Conservation (phyloP, 768 basidiomycete genomes). For the Kwoniella pini region DNA sequence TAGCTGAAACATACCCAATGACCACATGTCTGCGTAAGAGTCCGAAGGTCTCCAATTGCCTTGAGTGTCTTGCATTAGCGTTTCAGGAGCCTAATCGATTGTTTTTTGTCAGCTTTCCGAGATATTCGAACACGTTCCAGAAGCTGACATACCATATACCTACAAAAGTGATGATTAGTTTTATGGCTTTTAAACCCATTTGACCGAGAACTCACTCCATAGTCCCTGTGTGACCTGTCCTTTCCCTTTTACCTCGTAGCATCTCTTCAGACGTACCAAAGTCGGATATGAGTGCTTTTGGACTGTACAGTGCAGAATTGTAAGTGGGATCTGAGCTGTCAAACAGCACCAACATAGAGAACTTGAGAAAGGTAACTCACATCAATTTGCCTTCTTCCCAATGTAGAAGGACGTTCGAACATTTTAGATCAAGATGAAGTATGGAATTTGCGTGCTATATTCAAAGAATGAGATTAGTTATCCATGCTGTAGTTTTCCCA, state of each 20-base stretch:
- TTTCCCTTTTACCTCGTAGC: slow-evolving; percentile 66
- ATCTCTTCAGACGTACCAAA: slow-evolving; percentile 94
- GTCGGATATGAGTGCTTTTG: slow-evolving; percentile 90
- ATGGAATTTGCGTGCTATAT: slow-evolving; percentile 61
- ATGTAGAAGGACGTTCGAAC: slow-evolving; percentile 87
- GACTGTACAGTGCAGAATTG: slow-evolving; percentile 60
- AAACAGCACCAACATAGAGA: too few relatives aligned
- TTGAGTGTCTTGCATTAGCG: slow-evolving; percentile 67
- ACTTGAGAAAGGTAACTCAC: slow-evolving; percentile 57
- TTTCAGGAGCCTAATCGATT: slow-evolving; percentile 68
- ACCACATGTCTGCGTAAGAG: slow-evolving; percentile 96
- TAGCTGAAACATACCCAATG: slow-evolving; percentile 68
- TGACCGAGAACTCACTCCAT: slow-evolving; percentile 89
- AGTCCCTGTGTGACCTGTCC: slow-evolving; percentile 96
- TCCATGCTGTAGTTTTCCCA: too few relatives aligned
- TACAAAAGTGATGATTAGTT: too few relatives aligned
- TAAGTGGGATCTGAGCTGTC: too few relatives aligned
- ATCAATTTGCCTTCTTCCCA: slow-evolving; percentile 84
- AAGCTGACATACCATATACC: slow-evolving; percentile 43
- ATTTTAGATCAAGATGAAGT: slow-evolving; percentile 89
- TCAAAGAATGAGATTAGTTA: neutral
- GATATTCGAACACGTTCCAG: neutral
- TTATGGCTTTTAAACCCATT: too few relatives aligned
- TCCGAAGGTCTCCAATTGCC: slow-evolving; percentile 71
- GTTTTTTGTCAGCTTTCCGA: neutral